A percentile compares a stretch with the other conserved stretches of the same genome.
Evolutionary conservation across 1,139 yeast genomes (phyloP).

Genomic region (Blastobotrys apis): DNA sequence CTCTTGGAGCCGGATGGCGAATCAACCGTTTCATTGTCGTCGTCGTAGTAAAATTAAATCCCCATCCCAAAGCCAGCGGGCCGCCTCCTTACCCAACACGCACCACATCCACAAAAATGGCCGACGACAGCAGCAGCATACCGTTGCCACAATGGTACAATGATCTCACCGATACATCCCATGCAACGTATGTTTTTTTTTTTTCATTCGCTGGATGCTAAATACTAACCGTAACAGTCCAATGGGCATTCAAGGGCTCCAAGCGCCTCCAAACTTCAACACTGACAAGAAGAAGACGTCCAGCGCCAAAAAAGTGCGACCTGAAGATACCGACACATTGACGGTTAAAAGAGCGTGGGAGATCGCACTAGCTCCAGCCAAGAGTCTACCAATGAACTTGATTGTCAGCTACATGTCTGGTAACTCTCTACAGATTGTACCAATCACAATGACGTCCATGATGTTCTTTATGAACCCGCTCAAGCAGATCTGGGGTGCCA

Average conservation of each 20-base stretch:
- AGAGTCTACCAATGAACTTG: slow-evolving; percentile 80
- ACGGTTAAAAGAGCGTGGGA: slow-evolving; percentile 72
- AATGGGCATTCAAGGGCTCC: slow-evolving; percentile 13
- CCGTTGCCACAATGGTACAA: slow-evolving; percentile 29
- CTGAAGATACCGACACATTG: slow-evolving; percentile 25
- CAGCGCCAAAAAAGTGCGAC: not conserved
- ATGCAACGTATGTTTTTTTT: slow-evolving; percentile 18
- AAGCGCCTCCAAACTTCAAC: slow-evolving; percentile 21
- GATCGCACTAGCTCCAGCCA: slow-evolving; percentile 76
- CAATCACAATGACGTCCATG: slow-evolving; percentile 87
- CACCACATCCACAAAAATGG: not conserved
- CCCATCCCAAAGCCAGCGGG: too few relatives aligned
- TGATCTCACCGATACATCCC: slow-evolving; percentile 26
- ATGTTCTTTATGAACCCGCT: slow-evolving; percentile 68
- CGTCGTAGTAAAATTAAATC: too few relatives aligned
- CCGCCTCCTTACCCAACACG: not conserved
- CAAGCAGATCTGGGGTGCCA: slow-evolving; percentile 61
- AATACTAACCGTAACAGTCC: slow-evolving; percentile 9
- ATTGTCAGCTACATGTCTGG: slow-evolving; percentile 95
- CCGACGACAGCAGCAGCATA: not conserved
- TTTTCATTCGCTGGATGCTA: not conserved
- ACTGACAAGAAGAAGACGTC: slow-evolving; percentile 13
- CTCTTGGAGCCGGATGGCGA: slow-evolving; percentile 14
- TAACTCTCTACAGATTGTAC: slow-evolving; percentile 80
- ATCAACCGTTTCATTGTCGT: not conserved